A percentile compares a stretch with the other conserved stretches of the same genome.
phyloP scores from a whole-genome alignment of 495 filamentous ascomycete species.

The Daldinia decipiens region DNA sequence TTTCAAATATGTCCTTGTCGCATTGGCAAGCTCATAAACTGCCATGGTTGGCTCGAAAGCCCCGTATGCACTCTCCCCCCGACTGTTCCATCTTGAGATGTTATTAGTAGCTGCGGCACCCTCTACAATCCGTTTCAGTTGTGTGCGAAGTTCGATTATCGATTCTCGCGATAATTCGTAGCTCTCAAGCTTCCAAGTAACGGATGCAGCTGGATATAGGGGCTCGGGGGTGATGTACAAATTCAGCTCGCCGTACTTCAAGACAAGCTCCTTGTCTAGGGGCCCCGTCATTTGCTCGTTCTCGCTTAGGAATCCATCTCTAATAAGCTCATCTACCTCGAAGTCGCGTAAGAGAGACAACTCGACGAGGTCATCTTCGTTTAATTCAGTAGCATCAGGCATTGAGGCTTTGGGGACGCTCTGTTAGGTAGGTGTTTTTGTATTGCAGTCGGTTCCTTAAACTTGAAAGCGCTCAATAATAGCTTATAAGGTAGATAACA shows the following conservation, averaged over 20 bases:
- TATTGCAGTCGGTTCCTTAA: neutral
- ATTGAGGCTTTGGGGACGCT: neutral
- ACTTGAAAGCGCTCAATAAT: neutral
- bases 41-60: constrained; percentile 34
- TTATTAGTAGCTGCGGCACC: constrained; percentile 32
- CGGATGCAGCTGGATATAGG: constrained; percentile 38
- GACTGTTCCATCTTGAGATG: constrained; percentile 30
- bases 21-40: constrained; percentile 34
- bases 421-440: neutral
- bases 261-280: constrained; percentile 33
- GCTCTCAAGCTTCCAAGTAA: constrained; percentile 43
- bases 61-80: constrained; percentile 28
- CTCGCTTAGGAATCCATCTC: constrained; percentile 25
- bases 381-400: constrained; percentile 11
- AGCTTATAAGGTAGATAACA: neutral
- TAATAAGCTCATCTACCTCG: constrained; percentile 42
- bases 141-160: constrained; percentile 40
- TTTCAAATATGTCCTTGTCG: constrained; percentile 25
- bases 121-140: constrained; percentile 23
- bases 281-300: constrained; percentile 26
- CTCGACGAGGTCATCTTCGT: constrained; percentile 42
- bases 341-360: constrained; percentile 45
- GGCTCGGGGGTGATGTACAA: constrained; percentile 37
- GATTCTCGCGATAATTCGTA: constrained; percentile 29
- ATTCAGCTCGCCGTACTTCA: constrained; percentile 36